These are phyloP conservation scores for Cystobasidium slooffiae DNA, from an alignment of 1,284 basidiomycete genomes.

Conservation along the genomic window DNA sequence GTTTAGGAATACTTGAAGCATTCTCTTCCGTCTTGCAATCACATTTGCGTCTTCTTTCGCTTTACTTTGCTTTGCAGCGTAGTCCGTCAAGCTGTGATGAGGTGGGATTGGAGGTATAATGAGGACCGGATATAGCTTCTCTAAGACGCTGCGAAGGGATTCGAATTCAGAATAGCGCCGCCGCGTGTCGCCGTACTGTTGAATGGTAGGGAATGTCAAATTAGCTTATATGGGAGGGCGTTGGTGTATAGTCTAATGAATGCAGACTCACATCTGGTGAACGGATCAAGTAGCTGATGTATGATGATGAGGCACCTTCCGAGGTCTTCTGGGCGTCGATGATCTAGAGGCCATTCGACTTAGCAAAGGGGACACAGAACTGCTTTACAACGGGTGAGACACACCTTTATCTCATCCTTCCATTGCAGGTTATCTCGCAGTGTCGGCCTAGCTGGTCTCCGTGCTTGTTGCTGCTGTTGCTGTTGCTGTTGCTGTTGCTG, in stretches of 20 bases:
- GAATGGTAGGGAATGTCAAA: not conserved
- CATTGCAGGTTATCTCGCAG: conserved; percentile 40
- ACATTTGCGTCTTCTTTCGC: conserved; percentile 94
- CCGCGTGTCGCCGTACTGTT: conserved; percentile 76
- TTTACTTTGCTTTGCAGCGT: conserved; percentile 94
- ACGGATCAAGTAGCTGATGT: conserved; percentile 92
- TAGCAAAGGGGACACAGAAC: not conserved
- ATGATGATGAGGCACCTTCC: conserved; percentile 75
- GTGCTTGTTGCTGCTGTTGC: conserved; percentile 17
- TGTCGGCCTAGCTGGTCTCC: conserved; percentile 30
- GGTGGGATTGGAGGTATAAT: conserved; percentile 98
- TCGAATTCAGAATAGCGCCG: conserved; percentile 98
- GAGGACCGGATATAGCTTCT: conserved; percentile 89
- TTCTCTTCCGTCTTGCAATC: conserved; percentile 88
- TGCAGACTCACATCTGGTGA: conserved; percentile 70
- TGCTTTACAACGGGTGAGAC: no score
- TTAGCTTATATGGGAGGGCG: not conserved
- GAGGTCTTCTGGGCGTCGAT: conserved; percentile 93
- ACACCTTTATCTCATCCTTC: conserved; percentile 45
- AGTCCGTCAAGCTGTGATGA: conserved; percentile 93
- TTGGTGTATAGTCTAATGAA: not conserved
- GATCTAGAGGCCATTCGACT: conserved; percentile 65
- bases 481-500: conserved; percentile 29
- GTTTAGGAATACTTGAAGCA: conserved; percentile 94
- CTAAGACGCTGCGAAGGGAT: conserved; percentile 80